phyloP scores from a whole-genome alignment of 345 rosid genomes.

The Aegle marmelos region DNA sequence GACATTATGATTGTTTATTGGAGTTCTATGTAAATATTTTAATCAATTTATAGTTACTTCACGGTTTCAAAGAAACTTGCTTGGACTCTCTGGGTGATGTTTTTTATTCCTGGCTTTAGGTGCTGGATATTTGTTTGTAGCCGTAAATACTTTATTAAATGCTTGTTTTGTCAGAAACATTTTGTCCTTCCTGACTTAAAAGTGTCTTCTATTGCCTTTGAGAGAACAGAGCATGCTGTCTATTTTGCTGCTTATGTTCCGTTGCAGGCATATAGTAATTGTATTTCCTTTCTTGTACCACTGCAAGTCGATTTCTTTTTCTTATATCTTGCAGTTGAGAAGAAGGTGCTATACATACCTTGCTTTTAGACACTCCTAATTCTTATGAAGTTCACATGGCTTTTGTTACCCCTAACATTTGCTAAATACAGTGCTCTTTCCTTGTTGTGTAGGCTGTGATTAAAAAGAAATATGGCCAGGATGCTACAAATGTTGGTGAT shows the following conservation, averaged over 20 bases:
- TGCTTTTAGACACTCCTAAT: neutral
- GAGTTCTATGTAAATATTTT: neutral
- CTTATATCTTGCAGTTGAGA: neutral
- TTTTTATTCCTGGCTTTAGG: neutral
- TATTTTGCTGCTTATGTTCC: conserved; percentile 4
- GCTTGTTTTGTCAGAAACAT: neutral
- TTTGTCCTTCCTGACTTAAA: neutral
- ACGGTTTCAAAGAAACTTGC: neutral
- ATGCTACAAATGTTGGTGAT: conserved; percentile 97
- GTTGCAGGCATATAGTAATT: conserved; percentile 5
- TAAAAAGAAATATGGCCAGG: conserved; percentile 98
- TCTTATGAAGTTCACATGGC: neutral
- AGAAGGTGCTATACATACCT: neutral
- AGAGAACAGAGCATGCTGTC: conserved; percentile 11
- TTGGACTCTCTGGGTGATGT: neutral
- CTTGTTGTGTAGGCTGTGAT: conserved; percentile 50
- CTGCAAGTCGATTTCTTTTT: neutral
- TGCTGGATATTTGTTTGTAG: neutral
- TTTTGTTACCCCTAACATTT: neutral
- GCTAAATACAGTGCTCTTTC: neutral
- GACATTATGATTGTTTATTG: neutral
- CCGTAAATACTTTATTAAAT: neutral
- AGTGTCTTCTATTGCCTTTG: neutral
- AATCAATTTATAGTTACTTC: neutral
- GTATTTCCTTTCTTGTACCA: neutral